Percentiles rank a stretch among this genome's conserved stretches.
Conservation (phyloP, 768 basidiomycete genomes). For the Leucocoprinus sp. region DNA sequence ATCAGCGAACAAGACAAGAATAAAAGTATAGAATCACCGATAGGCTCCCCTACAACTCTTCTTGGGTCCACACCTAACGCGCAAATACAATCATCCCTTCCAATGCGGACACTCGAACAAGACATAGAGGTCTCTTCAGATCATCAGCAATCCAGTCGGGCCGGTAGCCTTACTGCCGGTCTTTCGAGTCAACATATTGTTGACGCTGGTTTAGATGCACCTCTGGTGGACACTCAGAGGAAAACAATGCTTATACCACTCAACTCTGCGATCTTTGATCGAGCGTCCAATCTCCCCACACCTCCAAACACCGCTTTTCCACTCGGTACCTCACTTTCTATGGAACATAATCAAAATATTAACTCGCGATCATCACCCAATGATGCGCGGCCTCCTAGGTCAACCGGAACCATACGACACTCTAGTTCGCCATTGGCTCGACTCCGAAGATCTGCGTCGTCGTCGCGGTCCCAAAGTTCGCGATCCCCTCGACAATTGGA, state of each 20-base stretch:
- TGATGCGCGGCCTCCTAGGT: background rate
- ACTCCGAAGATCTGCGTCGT: background rate
- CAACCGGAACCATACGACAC: background rate
- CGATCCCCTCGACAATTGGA: background rate
- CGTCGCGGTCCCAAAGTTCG: background rate
- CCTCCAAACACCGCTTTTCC: background rate
- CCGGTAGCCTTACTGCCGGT: background rate
- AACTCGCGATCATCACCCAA: background rate
- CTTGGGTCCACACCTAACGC: background rate
- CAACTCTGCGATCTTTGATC: background rate
- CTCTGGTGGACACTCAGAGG: background rate
- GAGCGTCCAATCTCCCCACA: background rate
- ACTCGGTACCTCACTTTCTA: background rate
- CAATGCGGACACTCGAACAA: background rate
- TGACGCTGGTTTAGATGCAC: background rate
- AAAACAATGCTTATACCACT: conserved; percentile 5
- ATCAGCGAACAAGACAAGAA: background rate
- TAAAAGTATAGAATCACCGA: background rate
- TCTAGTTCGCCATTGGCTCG: background rate
- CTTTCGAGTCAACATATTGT: background rate
- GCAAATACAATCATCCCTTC: background rate
- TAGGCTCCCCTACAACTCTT: background rate
- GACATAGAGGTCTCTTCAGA: background rate
- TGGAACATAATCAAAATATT: background rate
- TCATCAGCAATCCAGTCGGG: background rate